Conservation (phyloP, 1,139 yeast genomes). For the Sugiyamaella castrensis region DNA sequence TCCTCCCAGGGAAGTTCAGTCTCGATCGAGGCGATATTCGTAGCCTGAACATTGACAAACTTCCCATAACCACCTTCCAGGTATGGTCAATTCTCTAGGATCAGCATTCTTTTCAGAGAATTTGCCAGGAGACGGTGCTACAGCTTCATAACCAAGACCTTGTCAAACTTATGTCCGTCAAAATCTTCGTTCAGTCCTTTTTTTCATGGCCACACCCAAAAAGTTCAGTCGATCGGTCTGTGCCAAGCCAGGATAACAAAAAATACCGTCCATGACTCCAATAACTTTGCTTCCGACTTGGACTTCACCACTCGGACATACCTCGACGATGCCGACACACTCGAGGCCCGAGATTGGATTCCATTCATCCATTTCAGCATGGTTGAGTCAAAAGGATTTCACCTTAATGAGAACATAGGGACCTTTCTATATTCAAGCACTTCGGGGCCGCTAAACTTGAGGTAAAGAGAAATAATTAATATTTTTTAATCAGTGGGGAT, state of each 20-base stretch:
- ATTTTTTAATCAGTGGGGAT: too few species aligned
- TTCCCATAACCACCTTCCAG: constrained; percentile 34
- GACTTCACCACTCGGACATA: constrained; percentile 14
- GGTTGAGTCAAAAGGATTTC: constrained; percentile 15
- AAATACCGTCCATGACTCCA: constrained; percentile 15
- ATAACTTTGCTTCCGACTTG: constrained; percentile 9
- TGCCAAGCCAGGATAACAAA: too few species aligned
- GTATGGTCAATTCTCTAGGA: constrained; percentile 38
- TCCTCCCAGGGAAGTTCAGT: constrained; percentile 7
- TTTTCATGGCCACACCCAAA: too few species aligned
- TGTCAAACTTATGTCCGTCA: too few species aligned
- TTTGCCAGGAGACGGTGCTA: constrained; percentile 11
- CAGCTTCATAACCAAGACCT: constrained; percentile 10
- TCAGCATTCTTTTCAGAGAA: constrained; percentile 36
- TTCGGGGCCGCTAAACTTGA: constrained; percentile 14
- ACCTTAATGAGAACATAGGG: constrained; percentile 8
- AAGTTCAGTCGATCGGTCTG: too few species aligned
- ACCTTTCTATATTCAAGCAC: constrained; percentile 8
- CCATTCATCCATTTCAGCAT: constrained; percentile 14
- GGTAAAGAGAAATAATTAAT: too few species aligned
- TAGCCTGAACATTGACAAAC: not conserved
- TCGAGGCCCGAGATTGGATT: constrained; percentile 12
- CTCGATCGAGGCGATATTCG: constrained; percentile 4
- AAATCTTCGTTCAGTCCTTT: too few species aligned
- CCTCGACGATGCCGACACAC: constrained; percentile 14